Base-by-base conservation (phyloP, 2,329 filamentous ascomycete genomes). In the Alternaria sp. region DNA sequence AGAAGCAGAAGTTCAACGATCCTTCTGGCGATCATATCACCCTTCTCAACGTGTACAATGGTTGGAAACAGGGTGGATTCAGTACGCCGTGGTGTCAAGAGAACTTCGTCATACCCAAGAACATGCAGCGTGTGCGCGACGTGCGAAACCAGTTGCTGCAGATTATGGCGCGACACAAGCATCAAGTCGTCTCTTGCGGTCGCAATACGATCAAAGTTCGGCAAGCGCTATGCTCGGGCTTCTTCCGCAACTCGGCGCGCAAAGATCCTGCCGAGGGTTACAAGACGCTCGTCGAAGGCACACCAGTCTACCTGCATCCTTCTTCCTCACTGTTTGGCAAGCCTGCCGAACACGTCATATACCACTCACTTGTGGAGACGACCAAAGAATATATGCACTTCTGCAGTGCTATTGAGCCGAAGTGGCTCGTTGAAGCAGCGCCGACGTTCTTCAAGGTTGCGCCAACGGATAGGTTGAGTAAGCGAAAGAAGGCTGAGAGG, bases 381-480 rank as follows among this genome's bases (percentile, higher is more conserved):
- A 96, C 92, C 23, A 95, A 97, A 83, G 96, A 99, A 82, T 99
- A 98, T 81, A 98, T 99, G 96, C 94, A 97, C 75, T 92, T 89
- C 77, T 96, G 93, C 13, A 97, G 93, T 4, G 88, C 88, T 5
- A 98, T 99, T 74, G 96, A 99, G 81, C 95, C 96, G 9, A 97
- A 97, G 79, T 90, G 88, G 89, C 87, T 99, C 21, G 93, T 98
- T 1, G 94, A 97, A 74, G 95, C 94, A 12, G 96, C 96, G n/a
- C 96, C 96, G 10, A 97, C 93, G 0, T 99, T 98, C 84, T 99
- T 98, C 89, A 97, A 97, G 86, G 93, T 98, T 5, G 95, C 96
- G 17, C 90, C 92, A 0, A 95, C 91, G 36, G 93, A 97, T 77
- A 86, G 88, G 59, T 81, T 99, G 74, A 95, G 91, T 68, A 97